These are phyloP conservation scores for Coemansia sp. DNA, from an alignment of 192 early-diverging fungal genomes.

Conservation along the genomic window DNA sequence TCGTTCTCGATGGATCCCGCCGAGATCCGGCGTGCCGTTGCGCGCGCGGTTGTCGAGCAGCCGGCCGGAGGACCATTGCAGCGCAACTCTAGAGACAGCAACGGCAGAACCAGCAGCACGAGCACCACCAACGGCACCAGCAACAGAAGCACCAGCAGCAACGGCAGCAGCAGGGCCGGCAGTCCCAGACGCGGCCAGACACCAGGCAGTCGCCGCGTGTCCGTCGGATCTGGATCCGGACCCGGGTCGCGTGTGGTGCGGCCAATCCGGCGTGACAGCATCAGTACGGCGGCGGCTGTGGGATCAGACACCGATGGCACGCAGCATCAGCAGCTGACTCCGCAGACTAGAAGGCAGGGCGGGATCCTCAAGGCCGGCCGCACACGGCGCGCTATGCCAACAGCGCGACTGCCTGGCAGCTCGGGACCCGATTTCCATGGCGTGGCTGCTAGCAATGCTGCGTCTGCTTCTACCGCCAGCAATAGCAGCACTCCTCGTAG, in stretches of 20 bases:
- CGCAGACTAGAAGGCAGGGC: conserved; percentile 33
- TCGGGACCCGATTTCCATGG: background rate
- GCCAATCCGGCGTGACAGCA: background rate
- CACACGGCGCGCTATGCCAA: conserved; percentile 19
- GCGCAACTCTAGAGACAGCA: too few species aligned
- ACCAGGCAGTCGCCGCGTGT: background rate
- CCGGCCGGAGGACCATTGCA: background rate
- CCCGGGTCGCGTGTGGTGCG: background rate
- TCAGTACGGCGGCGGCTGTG: background rate
- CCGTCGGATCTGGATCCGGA: background rate
- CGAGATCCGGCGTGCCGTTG: conserved; percentile 14
- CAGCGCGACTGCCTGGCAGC: background rate
- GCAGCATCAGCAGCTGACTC: conserved; percentile 31
- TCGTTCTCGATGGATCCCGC: conserved; percentile 29
- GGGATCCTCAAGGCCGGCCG: conserved; percentile 50
- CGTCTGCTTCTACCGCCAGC: background rate
- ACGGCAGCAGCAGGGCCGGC: background rate
- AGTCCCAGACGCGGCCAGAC: background rate
- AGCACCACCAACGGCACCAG: too few species aligned
- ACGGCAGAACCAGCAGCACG: too few species aligned
- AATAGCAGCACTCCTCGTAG: background rate
- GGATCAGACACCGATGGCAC: background rate
- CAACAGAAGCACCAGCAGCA: background rate
- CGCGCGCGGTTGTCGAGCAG: background rate
- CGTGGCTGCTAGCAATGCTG: background rate